Evolutionary conservation across 495 filamentous ascomycete genomes (phyloP).

Genomic region (Penicillium flavigenum): DNA sequence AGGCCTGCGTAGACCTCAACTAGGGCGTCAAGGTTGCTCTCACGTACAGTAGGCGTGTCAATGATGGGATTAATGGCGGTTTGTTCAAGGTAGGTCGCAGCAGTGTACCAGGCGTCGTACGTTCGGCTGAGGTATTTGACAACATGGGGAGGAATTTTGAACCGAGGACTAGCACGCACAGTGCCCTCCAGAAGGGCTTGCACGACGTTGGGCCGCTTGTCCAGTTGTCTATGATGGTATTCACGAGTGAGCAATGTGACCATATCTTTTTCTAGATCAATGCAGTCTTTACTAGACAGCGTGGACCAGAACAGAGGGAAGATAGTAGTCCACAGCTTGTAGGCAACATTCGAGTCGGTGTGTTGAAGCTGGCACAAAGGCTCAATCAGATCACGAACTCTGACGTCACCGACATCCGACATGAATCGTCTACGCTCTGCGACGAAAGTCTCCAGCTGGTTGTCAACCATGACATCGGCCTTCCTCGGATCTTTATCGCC

Average conservation of each 20-base stretch:
- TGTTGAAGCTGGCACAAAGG: slow-evolving; percentile 95
- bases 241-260: slow-evolving; percentile 87
- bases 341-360: slow-evolving; percentile 71
- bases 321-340: slow-evolving; percentile 84
- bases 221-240: slow-evolving; percentile 89
- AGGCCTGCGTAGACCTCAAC: slow-evolving; percentile 85
- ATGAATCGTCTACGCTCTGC: slow-evolving; percentile 76
- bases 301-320: slow-evolving; percentile 95
- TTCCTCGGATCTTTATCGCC: slow-evolving; percentile 70
- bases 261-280: slow-evolving; percentile 87
- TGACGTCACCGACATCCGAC: slow-evolving; percentile 76
- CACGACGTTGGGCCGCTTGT: slow-evolving; percentile 91
- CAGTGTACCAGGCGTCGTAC: slow-evolving; percentile 95
- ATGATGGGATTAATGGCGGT: slow-evolving; percentile 76
- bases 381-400: slow-evolving; percentile 80
- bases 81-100: slow-evolving; percentile 79
- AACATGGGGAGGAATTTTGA: slow-evolving; percentile 91
- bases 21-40: slow-evolving; percentile 92
- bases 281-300: slow-evolving; percentile 78
- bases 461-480: slow-evolving; percentile 71
- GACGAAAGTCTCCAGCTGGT: slow-evolving; percentile 78
- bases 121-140: slow-evolving; percentile 89
- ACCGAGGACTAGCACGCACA: slow-evolving; percentile 74
- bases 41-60: slow-evolving; percentile 77
- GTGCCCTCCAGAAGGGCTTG: slow-evolving; percentile 84